Evolutionary conservation across 192 early-diverging fungal species (phyloP), one percentile per base, ranked within the genome.

Genomic region (Umbelopsis isabellina): DNA sequence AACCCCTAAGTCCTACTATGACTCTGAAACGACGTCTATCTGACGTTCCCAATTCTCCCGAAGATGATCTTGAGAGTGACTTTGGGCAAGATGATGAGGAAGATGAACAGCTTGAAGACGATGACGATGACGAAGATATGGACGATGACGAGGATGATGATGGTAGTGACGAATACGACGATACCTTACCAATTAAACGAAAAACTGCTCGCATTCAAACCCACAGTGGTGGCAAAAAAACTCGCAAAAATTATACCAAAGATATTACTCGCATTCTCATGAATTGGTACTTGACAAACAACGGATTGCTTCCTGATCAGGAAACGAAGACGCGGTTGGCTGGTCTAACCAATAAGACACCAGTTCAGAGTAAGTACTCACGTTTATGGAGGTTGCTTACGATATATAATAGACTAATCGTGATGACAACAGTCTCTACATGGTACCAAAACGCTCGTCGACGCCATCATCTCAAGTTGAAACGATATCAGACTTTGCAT

Each of bases 381-480:
- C 15, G 25, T 15, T 44, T 15, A 30, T 30, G 3, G 11, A n/a
- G n/a, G 6, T 2, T 37, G 2, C n/a, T 23, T 23, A 44, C 2
- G 11, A 66, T 30, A 13, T 18, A 33, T 41, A 51, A 37, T 41
- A 4, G 9, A 16, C 13, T 22, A 22, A 49, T 49, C 45, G 12
- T 10, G 22, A 11, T 21, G 21, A 52, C 11, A 37, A 45, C 33
- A 64, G 73, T 74, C 25, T 67, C 73, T 20, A 74, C 73, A 20
- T 74, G 67, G 73, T 74, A 67, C 33, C 73, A 74, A 18, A 74
- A 74, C 51, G 73, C 73, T 45, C 65, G 73, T 45, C 67, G 73
- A 16, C 73, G 73, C n/a, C 67, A 74, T 30, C 66, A 69, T 16
- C 10, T 58, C 2, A 74, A 74, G 47, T 55, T 74, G 15, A 27